Percentiles rank a stretch among this genome's conserved stretches.
Conservation (phyloP, 225 moss, liverwort and hornwort genomes). For the Rhytidiadelphus loreus region DNA sequence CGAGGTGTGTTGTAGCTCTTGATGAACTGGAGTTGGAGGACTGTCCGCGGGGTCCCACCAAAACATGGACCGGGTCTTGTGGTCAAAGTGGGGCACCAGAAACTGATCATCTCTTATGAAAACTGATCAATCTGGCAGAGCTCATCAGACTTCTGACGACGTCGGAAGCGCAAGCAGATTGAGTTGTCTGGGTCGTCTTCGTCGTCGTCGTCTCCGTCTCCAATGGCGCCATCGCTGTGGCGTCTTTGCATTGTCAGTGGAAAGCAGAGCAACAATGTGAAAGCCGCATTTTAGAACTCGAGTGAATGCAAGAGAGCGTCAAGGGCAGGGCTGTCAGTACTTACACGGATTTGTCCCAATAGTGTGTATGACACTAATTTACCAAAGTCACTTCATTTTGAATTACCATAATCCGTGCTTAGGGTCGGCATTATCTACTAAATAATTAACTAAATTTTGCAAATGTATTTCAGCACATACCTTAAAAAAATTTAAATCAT, state of each 20-base stretch:
- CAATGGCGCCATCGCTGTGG: background rate
- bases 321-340: no score
- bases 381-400: background rate
- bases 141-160: background rate
- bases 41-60: conserved; percentile 4
- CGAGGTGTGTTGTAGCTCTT: background rate
- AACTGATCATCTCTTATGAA: background rate
- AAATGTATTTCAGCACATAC: background rate
- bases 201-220: background rate
- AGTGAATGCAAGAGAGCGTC: background rate
- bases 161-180: background rate
- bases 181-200: background rate
- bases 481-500: no score
- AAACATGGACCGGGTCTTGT: background rate
- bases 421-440: fast-evolving
- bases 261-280: background rate
- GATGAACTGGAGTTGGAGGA: background rate
- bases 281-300: background rate
- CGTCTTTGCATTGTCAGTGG: background rate
- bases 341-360: background rate
- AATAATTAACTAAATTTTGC: background rate
- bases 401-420: fast-evolving
- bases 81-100: background rate
- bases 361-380: background rate
- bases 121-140: background rate